Evolutionary conservation across 257 asterid genomes (phyloP), one percentile per base, ranked within the genome.

Genomic region (Rhazya stricta): DNA sequence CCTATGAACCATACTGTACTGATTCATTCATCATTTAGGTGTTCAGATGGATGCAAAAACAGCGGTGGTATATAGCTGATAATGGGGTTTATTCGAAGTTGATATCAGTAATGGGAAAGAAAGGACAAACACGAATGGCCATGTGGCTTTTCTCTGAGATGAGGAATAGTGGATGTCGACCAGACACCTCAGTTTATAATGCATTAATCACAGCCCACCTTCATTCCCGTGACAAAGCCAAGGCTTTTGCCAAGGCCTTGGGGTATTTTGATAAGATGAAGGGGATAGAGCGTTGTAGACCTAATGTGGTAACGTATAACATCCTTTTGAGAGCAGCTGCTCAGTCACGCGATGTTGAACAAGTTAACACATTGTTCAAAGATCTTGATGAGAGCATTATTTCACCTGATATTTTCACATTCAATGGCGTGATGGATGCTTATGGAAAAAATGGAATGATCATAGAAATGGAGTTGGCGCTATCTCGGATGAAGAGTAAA

Each of bases 61-160:
- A 94, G 84, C 84, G 83, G 78, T 94, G 98, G 97, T 94, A 94
- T 71, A 76, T 94, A 72, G 97, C 98, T 1, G 98, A 94, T 81
- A 94, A 92, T 78, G 97, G 97, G 39, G 97, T 94, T 66, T 94
- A 94, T 82, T 94, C 97, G 0, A 94, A 94, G 85, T 72, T 94
- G 82, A 94, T 94, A 63, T 94, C 98, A 1, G 91, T 94, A 41
- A 94, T 94, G 98, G 98, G 98, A 16, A 94, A 84, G 88, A 90
- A 94, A 80, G 97, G 98, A 76, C 97, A 94, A 69, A 91, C 91
- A 1, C 84, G 98, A 16, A 92, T 89, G 97, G 97, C 98, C 1
- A 94, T 92, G 97, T 94, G 98, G 98, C 96, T 94, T 77, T 94
- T 94, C 84, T 89, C 97, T 3, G 98, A 94, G 91, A 90, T 94